Percentiles rank a stretch among this genome's conserved stretches.
Evolutionary conservation across 768 basidiomycete genomes (phyloP).

Genomic region (Trametes punicea): DNA sequence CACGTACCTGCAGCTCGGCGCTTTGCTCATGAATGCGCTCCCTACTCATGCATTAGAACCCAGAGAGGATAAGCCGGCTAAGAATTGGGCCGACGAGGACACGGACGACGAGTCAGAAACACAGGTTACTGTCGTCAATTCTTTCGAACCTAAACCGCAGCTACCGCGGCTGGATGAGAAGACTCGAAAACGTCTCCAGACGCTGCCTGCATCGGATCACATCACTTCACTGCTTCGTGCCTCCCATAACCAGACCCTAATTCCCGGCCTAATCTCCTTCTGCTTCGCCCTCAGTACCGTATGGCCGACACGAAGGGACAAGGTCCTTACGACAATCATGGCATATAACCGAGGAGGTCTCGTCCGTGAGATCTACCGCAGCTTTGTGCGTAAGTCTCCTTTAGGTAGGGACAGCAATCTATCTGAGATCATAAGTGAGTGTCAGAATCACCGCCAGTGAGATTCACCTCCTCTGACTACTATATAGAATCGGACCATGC

Average conservation of each 20-base stretch:
- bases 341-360: conserved; percentile 55
- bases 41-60: conserved; percentile 55
- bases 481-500: conserved; percentile 43
- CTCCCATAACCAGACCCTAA: conserved; percentile 39
- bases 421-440: conserved; percentile 39
- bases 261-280: conserved; percentile 51
- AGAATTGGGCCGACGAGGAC: conserved; percentile 26
- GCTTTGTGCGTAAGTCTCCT: conserved; percentile 55
- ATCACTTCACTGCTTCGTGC: conserved; percentile 50
- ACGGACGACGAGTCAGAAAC: conserved; percentile 30
- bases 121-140: conserved; percentile 38
- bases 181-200: conserved; percentile 62
- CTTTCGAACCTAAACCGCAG: conserved; percentile 28
- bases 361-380: conserved; percentile 72
- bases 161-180: conserved; percentile 51
- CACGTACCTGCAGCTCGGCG: conserved; percentile 53
- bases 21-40: conserved; percentile 48
- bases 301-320: conserved; percentile 58
- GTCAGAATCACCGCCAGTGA: neutral
- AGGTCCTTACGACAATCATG: conserved; percentile 53
- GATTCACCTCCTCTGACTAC: neutral
- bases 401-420: conserved; percentile 57
- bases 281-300: conserved; percentile 54
- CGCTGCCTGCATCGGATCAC: conserved; percentile 51
- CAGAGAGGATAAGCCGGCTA: conserved; percentile 22